Percentiles rank a stretch among this genome's conserved stretches.
phyloP scores from a whole-genome alignment of 192 early-diverging fungal species.

The Coemansia sp. region DNA sequence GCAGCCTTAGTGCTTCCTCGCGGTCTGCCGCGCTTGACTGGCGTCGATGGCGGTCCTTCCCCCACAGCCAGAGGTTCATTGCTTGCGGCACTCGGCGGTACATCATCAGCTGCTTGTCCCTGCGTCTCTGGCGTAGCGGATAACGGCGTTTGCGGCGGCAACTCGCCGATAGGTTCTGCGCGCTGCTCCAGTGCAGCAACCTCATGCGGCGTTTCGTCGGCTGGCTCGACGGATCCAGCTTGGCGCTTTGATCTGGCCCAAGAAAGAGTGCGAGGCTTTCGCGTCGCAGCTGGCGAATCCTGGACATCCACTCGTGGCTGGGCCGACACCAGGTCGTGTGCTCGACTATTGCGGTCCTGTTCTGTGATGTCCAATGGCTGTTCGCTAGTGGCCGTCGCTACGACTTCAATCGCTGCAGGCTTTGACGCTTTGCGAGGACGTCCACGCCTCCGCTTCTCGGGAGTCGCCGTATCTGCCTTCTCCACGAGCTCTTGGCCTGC shows the following conservation, averaged over 20 bases:
- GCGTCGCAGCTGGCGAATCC: background rate
- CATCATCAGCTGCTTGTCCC: background rate
- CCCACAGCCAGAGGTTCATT: background rate
- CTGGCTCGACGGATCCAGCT: background rate
- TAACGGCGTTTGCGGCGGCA: background rate
- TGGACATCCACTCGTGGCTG: no score
- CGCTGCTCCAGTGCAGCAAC: no score
- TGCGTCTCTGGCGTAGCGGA: background rate
- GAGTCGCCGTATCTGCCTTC: background rate
- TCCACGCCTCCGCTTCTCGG: background rate
- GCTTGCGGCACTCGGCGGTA: background rate
- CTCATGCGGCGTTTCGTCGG: background rate
- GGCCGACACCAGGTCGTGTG: no score
- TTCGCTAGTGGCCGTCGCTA: background rate
- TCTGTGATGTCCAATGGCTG: no score
- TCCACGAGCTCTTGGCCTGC: background rate
- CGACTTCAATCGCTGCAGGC: background rate
- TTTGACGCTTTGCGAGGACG: background rate
- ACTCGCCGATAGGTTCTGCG: no score
- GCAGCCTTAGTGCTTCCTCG: background rate
- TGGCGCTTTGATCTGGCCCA: background rate
- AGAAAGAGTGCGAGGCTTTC: background rate
- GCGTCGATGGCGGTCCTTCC: background rate
- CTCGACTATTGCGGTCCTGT: no score
- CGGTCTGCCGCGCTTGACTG: conserved; percentile 11